These are phyloP conservation scores for Penicillium concentricum DNA, from an alignment of 2,329 filamentous ascomycete genomes.

Conservation along the genomic window DNA sequence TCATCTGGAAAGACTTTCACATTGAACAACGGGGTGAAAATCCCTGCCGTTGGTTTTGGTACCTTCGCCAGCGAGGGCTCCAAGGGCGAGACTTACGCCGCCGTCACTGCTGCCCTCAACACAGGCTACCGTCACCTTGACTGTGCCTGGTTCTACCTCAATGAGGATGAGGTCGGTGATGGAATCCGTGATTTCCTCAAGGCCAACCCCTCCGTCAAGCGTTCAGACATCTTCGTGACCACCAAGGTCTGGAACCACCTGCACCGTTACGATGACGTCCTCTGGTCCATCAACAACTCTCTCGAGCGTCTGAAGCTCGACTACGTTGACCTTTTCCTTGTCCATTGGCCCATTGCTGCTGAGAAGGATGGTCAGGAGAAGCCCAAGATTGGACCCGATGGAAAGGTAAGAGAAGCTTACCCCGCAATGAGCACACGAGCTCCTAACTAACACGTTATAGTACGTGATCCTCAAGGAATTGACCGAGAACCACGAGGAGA, in stretches of 20 bases:
- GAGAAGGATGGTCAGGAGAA: constrained; percentile 51
- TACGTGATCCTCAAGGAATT: constrained; percentile 64
- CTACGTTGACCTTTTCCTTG: constrained; percentile 69
- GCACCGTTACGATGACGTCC: constrained; percentile 48
- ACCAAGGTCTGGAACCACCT: constrained; percentile 57
- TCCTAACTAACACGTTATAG: constrained; percentile 27
- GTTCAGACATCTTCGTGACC: constrained; percentile 52
- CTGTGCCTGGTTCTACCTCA: constrained; percentile 56
- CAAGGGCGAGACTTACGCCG: constrained; percentile 58
- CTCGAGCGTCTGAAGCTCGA: constrained; percentile 66
- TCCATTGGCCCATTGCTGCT: constrained; percentile 53
- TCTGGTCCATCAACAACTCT: constrained; percentile 57
- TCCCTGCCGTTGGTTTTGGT: constrained; percentile 64
- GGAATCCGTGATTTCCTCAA: constrained; percentile 57
- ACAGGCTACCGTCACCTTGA: constrained; percentile 57
- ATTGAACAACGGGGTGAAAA: constrained; percentile 59
- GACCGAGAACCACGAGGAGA: constrained; percentile 62
- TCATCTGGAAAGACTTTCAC: constrained; percentile 54
- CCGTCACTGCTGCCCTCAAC: constrained; percentile 50
- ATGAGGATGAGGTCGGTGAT: constrained; percentile 55
- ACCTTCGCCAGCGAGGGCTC: constrained; percentile 67
- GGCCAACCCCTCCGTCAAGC: constrained; percentile 48
- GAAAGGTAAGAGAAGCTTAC: constrained; percentile 42
- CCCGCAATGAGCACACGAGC: neutral
- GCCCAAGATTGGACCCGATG: constrained; percentile 52